A percentile compares a stretch with the other conserved stretches of the same genome.
phyloP scores from a whole-genome alignment of 192 early-diverging fungal genomes.

The Phlyctochytrium bullatum region DNA sequence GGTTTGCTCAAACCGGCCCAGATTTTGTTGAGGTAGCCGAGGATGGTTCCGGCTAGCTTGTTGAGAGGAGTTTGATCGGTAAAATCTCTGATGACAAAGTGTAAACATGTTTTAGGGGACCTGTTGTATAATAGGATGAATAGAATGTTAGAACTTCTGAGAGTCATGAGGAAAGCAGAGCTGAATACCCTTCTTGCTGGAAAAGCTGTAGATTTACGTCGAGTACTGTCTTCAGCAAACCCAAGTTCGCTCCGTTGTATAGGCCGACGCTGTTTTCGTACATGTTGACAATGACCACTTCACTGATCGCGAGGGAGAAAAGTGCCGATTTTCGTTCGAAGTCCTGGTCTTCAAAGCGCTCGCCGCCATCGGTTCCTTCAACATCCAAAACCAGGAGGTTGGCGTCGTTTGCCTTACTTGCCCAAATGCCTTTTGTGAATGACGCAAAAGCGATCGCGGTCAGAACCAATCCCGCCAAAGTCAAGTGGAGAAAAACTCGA shows the following conservation, averaged over 20 bases:
- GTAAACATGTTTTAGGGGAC: conserved; percentile 85
- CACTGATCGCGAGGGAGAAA: conserved; percentile 91
- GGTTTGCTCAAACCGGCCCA: conserved; percentile 92
- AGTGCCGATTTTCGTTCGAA: conserved; percentile 98
- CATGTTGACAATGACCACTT: conserved; percentile 96
- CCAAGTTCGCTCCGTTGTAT: conserved; percentile 99
- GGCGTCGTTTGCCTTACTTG: conserved; percentile 75
- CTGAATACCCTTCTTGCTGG: conserved; percentile 63
- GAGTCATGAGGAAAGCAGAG: conserved; percentile 8
- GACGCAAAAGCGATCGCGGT: not conserved
- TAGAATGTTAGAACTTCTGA: conserved; percentile 3
- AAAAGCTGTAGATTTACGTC: conserved; percentile 99
- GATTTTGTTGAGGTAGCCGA: conserved; percentile 81
- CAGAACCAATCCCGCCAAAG: not conserved
- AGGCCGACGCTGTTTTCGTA: conserved; percentile 96
- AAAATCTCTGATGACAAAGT: conserved; percentile 97
- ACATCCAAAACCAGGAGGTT: conserved; percentile 94
- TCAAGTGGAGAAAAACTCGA: not conserved
- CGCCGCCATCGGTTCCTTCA: conserved; percentile 97
- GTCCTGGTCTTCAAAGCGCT: conserved; percentile 93
- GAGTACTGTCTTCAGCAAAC: conserved; percentile 95
- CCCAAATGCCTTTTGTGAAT: conserved; percentile 79
- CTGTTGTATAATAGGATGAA: conserved; percentile 42
- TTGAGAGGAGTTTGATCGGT: conserved; percentile 81
- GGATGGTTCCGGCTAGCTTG: conserved; percentile 75